Conservation (phyloP, 106 monocot species). For the Cymbidium sinense region DNA sequence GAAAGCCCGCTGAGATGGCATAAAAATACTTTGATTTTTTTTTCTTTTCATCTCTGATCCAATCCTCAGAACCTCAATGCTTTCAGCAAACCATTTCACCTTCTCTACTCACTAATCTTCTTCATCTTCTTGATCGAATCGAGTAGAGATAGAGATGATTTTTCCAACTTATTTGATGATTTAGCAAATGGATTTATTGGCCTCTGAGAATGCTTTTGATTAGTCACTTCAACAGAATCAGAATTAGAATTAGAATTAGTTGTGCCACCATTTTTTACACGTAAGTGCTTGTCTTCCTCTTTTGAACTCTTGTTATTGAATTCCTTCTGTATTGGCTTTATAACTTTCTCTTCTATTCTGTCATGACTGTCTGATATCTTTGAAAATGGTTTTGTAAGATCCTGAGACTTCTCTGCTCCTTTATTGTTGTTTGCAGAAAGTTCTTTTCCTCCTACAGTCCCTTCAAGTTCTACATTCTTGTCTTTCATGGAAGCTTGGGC, state of each 20-base stretch:
- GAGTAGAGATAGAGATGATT: constrained; percentile 37
- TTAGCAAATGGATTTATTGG: constrained; percentile 54
- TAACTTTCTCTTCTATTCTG: constrained; percentile 18
- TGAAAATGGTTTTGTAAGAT: constrained; percentile 46
- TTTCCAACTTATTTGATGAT: constrained; percentile 26
- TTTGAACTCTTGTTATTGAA: not conserved
- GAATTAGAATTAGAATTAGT: not conserved
- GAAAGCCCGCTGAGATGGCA: too few relatives aligned
- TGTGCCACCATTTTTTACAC: constrained; percentile 4
- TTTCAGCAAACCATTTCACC: too few relatives aligned
- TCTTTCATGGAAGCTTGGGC: too few relatives aligned
- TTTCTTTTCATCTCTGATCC: too few relatives aligned
- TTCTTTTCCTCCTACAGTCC: constrained; percentile 5
- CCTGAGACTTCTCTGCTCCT: not conserved
- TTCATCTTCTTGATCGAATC: constrained; percentile 80
- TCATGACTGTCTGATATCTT: constrained; percentile 32
- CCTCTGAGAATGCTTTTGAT: constrained; percentile 11
- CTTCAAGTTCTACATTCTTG: constrained; percentile 15
- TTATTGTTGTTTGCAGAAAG: not conserved
- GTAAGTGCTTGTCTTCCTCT: not conserved
- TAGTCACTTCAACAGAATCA: not conserved
- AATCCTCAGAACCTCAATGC: too few relatives aligned
- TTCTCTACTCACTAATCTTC: constrained; percentile 30
- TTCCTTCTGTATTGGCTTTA: constrained; percentile 1
- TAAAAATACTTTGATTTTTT: too few relatives aligned